phyloP scores from a whole-genome alignment of 441 rosid species.

The Cnidoscolus chayamansa region DNA sequence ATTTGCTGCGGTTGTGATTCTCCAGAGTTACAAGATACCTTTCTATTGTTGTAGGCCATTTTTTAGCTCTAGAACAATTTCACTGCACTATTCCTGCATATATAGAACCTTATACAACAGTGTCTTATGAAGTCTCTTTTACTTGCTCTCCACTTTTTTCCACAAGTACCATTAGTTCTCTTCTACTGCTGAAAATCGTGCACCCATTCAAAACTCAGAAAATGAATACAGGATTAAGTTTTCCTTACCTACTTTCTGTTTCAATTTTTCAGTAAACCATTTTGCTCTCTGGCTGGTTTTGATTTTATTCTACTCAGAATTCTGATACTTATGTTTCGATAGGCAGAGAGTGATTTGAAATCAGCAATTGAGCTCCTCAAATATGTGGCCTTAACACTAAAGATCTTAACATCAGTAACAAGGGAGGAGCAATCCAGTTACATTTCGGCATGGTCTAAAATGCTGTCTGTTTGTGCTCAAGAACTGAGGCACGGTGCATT shows the following conservation, averaged over 20 bases:
- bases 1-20: background rate
- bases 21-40: conserved; percentile 18
- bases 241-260: background rate
- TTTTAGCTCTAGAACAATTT: background rate
- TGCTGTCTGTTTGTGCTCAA: conserved; percentile 47
- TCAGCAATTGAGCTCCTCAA: conserved; percentile 46
- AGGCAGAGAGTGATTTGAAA: conserved; percentile 53
- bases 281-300: conserved; percentile 8
- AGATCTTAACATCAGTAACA: conserved; percentile 49
- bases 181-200: background rate
- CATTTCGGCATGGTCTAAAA: conserved; percentile 52
- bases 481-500: conserved; percentile 68
- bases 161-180: background rate
- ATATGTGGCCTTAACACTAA: conserved; percentile 34
- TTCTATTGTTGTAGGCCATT: background rate
- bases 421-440: conserved; percentile 44
- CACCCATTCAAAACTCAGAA: no score
- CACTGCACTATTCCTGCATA: no score
- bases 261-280: background rate
- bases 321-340: conserved; percentile 10
- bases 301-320: conserved; percentile 6
- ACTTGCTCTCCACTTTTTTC: background rate
- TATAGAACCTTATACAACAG: background rate
- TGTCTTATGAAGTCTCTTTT: background rate
- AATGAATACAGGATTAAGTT: no score